Evolutionary conservation across 495 filamentous ascomycete genomes (phyloP).

Genomic region (Aspergillus nanangensis): DNA sequence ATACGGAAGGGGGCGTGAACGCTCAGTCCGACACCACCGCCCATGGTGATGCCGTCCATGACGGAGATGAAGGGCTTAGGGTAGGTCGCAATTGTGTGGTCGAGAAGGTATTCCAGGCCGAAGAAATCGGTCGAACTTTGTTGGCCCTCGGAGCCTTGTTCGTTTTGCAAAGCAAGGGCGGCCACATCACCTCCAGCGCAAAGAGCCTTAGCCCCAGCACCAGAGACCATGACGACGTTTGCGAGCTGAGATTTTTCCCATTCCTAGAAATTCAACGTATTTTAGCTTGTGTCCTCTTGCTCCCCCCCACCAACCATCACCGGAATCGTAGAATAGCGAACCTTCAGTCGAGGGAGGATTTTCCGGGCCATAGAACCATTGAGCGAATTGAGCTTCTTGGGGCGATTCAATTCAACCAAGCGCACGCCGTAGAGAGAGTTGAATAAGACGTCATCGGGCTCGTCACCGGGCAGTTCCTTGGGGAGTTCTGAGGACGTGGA

Average conservation of each 20-base stretch:
- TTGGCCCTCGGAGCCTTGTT: constrained; percentile 60
- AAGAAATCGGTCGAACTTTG: constrained; percentile 77
- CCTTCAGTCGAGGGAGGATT: constrained; percentile 76
- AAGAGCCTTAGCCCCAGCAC: constrained; percentile 76
- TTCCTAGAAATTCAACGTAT: no score
- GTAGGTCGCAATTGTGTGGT: constrained; percentile 95
- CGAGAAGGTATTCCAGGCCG: constrained; percentile 84
- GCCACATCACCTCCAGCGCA: constrained; percentile 92
- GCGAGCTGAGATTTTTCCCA: constrained; percentile 93
- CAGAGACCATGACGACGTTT: constrained; percentile 89
- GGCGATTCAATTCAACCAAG: constrained; percentile 90
- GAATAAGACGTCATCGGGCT: constrained; percentile 90
- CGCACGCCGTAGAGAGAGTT: constrained; percentile 80
- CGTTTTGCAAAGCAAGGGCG: constrained; percentile 68
- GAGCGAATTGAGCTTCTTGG: constrained; percentile 82
- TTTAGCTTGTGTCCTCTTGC: no score
- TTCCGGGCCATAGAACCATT: constrained; percentile 92
- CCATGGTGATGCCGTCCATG: constrained; percentile 98
- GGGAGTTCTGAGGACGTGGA: constrained; percentile 43
- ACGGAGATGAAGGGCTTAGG: constrained; percentile 88
- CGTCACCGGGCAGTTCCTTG: constrained; percentile 60
- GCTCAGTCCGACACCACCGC: constrained; percentile 89
- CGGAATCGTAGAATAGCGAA: constrained; percentile 19
- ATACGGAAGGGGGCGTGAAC: constrained; percentile 95
- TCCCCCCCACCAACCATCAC: constrained; percentile 11